Conservation (phyloP, 306 rosid genomes). For the Quercus variabilis region DNA sequence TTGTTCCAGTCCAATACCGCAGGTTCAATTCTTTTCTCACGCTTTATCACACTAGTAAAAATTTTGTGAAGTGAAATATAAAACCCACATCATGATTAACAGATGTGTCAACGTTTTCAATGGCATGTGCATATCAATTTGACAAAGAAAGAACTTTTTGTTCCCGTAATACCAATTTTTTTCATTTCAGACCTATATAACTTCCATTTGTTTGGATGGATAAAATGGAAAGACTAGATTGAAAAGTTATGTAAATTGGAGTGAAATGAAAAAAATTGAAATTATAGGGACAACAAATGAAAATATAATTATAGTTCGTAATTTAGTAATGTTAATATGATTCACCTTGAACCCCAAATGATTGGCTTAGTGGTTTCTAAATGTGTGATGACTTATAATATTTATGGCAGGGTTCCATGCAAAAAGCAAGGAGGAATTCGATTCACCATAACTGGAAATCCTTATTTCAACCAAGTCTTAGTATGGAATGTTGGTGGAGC, state of each 20-base stretch:
- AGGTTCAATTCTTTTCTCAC: constrained; percentile 30
- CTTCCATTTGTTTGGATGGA: no score
- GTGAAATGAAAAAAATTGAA: no score
- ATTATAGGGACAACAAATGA: neutral
- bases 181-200: no score
- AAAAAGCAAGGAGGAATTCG: constrained; percentile 56
- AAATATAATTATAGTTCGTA: neutral
- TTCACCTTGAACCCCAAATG: no score
- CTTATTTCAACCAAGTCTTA: constrained; percentile 48
- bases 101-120: neutral
- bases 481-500: constrained; percentile 83
- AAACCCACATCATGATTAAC: neutral
- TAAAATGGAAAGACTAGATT: no score
- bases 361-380: neutral
- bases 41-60: neutral
- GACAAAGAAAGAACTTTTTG: neutral
- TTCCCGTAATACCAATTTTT: no score
- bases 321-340: no score
- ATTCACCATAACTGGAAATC: constrained; percentile 74
- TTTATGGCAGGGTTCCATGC: constrained; percentile 50
- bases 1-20: constrained; percentile 64
- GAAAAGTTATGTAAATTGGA: no score
- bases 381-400: neutral
- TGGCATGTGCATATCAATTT: neutral
- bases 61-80: neutral